These are phyloP conservation scores for Russula lepida DNA, from an alignment of 768 basidiomycete species.

Conservation along the genomic window DNA sequence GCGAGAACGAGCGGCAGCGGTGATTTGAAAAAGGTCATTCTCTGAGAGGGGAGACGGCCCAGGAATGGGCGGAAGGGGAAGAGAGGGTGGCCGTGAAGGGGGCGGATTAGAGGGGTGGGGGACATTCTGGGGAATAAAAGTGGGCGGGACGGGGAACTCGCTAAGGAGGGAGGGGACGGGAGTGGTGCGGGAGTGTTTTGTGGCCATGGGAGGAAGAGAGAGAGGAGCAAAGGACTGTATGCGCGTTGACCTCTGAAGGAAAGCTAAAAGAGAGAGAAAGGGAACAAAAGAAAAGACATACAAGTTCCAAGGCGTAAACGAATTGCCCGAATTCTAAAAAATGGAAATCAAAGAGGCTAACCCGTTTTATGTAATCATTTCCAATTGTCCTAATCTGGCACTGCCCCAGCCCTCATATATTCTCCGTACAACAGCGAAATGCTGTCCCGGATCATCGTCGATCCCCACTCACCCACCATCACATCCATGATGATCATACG, in stretches of 20 bases:
- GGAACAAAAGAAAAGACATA: slow-evolving; percentile 10
- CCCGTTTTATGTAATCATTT: not conserved
- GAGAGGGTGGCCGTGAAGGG: slow-evolving; percentile 46
- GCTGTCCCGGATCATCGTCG: not conserved
- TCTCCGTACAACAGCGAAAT: not conserved
- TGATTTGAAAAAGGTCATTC: slow-evolving; percentile 39
- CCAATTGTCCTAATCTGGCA: not conserved
- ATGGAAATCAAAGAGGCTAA: slow-evolving; percentile 2
- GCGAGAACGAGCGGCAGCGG: slow-evolving; percentile 30
- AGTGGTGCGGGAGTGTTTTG: not conserved
- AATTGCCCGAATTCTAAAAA: too few relatives aligned
- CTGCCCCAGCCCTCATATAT: not conserved
- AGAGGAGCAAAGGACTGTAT: not conserved
- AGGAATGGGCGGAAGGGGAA: slow-evolving; percentile 59
- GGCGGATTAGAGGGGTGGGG: slow-evolving; percentile 38
- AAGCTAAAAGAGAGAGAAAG: not conserved
- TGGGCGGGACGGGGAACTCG: slow-evolving; percentile 29
- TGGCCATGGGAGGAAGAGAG: not conserved
- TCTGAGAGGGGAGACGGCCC: slow-evolving; percentile 50
- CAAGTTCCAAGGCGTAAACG: not conserved
- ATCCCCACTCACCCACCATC: not conserved
- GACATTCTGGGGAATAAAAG: slow-evolving; percentile 27
- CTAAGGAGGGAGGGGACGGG: slow-evolving; percentile 24
- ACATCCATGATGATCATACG: not conserved
- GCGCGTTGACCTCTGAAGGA: not conserved